phyloP scores from a whole-genome alignment of 1,139 yeast genomes.

The Scheffersomyces cryptocercus region DNA sequence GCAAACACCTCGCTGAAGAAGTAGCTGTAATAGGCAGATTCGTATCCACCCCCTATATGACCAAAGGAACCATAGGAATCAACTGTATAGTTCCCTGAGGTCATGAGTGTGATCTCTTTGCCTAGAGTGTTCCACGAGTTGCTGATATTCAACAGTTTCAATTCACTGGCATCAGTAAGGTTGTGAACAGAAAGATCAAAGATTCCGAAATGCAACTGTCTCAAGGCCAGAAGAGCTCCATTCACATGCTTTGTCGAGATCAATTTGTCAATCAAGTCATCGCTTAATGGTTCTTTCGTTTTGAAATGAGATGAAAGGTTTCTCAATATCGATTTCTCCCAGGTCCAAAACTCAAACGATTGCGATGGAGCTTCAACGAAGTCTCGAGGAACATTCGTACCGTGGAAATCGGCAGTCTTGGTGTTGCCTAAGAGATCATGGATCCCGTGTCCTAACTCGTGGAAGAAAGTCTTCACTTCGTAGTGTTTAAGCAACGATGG shows the following conservation, averaged over 20 bases:
- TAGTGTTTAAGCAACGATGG: conserved; percentile 77
- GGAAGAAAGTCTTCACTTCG: conserved; percentile 85
- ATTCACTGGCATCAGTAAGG: conserved; percentile 37
- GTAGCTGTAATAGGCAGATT: conserved; percentile 85
- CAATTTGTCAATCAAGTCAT: conserved; percentile 59
- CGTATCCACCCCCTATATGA: conserved; percentile 83
- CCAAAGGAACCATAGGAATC: conserved; percentile 79
- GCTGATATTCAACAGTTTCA: conserved; percentile 47
- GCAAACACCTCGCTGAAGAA: conserved; percentile 86
- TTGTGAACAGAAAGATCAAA: conserved; percentile 77
- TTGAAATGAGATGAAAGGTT: conserved; percentile 68
- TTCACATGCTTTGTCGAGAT: conserved; percentile 72
- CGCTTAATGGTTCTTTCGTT: conserved; percentile 58
- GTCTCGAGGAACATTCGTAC: conserved; percentile 77
- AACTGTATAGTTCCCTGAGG: conserved; percentile 54
- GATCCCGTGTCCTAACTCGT: conserved; percentile 87
- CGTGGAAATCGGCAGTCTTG: conserved; percentile 66
- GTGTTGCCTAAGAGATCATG: conserved; percentile 75
- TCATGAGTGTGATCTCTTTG: conserved; percentile 56
- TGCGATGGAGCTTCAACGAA: conserved; percentile 92
- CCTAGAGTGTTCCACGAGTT: conserved; percentile 65
- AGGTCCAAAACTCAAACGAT: conserved; percentile 86
- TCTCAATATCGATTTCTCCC: conserved; percentile 65
- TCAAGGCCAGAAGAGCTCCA: conserved; percentile 66
- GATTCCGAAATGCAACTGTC: conserved; percentile 76